Base-by-base conservation (phyloP, 805 yeast genomes). In the Kodamaea sagamina region DNA sequence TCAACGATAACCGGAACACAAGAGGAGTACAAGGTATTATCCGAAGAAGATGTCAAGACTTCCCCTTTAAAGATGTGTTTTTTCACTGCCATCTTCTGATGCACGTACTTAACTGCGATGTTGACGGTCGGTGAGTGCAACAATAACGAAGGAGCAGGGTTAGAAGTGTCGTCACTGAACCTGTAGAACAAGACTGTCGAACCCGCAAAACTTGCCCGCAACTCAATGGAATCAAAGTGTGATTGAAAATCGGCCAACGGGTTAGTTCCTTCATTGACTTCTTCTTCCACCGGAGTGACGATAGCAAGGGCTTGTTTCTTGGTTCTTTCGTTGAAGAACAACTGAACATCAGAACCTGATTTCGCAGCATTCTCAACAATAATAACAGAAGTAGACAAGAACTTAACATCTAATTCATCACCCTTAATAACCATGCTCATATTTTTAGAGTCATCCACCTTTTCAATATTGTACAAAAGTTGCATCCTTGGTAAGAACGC, bases 1-100 rank as follows among this genome's bases (percentile, higher is more conserved):
- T 84, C 93, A 32, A 71, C 59, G 2, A 89, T 54, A 4, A 87
- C 83, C 0, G 96, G 96, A 26, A 89, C 89, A 61, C 95, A 88
- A 0, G 81, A 68, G 0, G 96, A 79, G 44, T 77, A 75, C 3
- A 93, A 54, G 0, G 74, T 74, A 55, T 93, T 93, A 39, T 78
- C 79, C 0, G 97, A 86, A 1, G 87, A 74, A 12, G 86, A 77
- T 8, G 86, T 79, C 7, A 74, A 61, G 1, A 84, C 67, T 44
- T 84, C 86, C 19, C 76, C 61, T 15, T 72, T 67, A 16, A 82
- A 52, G 17, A 48, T 55, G 52, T 77, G 85, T 37, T 69, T 73
- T 41, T 69, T 71, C 0, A 47, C 31, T 0, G 67, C 68, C 6
- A 39, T 22, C 27, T 65, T 65, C 12, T 53, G 46, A 49, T 72